Percentiles rank a stretch among this genome's conserved stretches.
phyloP scores from a whole-genome alignment of 768 basidiomycete species.

The Tephrocybe rancida region DNA sequence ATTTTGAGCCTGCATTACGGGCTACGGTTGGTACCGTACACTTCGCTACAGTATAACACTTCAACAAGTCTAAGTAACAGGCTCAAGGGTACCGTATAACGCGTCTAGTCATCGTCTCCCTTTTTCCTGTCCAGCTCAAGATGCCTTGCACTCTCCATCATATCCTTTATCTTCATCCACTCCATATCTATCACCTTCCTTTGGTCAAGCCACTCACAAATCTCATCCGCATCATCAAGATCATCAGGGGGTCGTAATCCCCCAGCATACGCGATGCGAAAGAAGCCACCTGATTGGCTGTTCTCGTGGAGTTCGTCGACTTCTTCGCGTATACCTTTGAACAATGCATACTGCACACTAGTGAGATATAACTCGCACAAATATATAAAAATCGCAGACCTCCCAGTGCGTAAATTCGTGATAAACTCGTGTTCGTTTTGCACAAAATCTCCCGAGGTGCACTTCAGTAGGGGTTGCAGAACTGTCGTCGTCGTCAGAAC shows the following conservation, averaged over 20 bases:
- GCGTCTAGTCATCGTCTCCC: constrained; percentile 41
- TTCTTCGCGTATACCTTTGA: constrained; percentile 57
- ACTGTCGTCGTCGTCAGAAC: constrained; percentile 16
- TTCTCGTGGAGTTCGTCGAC: constrained; percentile 52
- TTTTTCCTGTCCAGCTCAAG: constrained; percentile 55
- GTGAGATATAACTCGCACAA: constrained; percentile 10
- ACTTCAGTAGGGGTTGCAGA: constrained; percentile 38
- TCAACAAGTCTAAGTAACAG: too few species aligned
- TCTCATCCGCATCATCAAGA: constrained; percentile 70
- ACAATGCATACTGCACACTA: constrained; percentile 59
- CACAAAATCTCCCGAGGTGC: constrained; percentile 81
- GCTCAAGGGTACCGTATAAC: not conserved
- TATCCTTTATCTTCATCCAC: constrained; percentile 68
- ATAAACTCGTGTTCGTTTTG: constrained; percentile 63
- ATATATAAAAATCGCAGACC: constrained; percentile 42
- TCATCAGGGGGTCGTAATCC: constrained; percentile 66
- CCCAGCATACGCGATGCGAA: constrained; percentile 57
- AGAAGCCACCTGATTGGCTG: constrained; percentile 45
- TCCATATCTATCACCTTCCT: constrained; percentile 66
- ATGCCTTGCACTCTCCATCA: constrained; percentile 75
- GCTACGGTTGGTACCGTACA: too few species aligned
- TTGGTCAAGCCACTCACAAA: constrained; percentile 81
- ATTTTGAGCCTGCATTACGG: too few species aligned
- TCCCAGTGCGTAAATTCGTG: constrained; percentile 85
- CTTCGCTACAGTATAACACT: too few species aligned